Base-by-base conservation (phyloP, 1,284 basidiomycete genomes). In the Hemileia vastatrix region DNA sequence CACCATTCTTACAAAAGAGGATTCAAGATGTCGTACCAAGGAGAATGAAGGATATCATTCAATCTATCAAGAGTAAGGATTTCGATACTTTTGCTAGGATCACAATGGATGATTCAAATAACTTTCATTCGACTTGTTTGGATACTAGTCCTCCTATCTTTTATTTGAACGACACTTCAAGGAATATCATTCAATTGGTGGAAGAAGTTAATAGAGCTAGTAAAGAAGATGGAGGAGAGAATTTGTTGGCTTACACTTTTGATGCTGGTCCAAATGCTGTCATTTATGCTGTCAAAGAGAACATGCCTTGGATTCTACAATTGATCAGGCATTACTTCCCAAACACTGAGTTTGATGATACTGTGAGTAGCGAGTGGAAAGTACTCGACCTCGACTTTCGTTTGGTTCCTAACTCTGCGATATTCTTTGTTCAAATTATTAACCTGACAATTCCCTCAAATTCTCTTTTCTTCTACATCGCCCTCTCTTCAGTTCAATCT, bases 181-280 rank as follows among this genome's bases (percentile, higher is more conserved):
- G 87, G 31, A 78, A 87, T 24, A 88, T 96, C 78, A 88, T 95
- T 71, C 81, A 85, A 3, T 77, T 94, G 68, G 82, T 98, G 66
- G 87, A 90, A 63, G 95, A 97, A 78, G 85, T 93, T 79, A 99
- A 99, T 79, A 83, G 93, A 18, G 80, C 88, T 40, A 82, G 84
- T 2, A 76, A 85, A 50, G 83, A 78, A 50, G 77, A 78, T 6
- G 84, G 84, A 0, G 80, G 83, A 1, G 82, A 83, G 65, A 79
- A 85, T 74, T 84, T 89, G 72, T 92, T 89, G 0, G 94, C 93
- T 43, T 99, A 99, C 80, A 98, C 95, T 5, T 98, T 89, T 76
- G 95, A 99, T 72, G 95, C 94, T 0, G 94, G 94, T 43, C 95
- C 95, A 33, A 99, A 99, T 78, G 94, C 94, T 1, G 95, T 99